Conservation (phyloP, 352 stramenopile species). For the Pythium dissimile region DNA sequence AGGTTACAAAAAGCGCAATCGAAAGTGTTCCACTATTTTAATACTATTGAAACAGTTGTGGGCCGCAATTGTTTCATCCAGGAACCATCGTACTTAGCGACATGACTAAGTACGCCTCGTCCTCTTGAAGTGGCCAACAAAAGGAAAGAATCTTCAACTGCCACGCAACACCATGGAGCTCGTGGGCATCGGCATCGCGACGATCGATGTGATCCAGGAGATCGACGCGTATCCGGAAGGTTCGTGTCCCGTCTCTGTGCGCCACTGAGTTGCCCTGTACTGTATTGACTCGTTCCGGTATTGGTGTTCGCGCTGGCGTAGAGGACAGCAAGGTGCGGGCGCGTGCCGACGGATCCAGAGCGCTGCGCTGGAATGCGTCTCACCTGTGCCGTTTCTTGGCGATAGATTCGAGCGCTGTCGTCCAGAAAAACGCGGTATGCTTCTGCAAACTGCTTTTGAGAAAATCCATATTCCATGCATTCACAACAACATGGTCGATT, state of each 20-base stretch:
- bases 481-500: not conserved
- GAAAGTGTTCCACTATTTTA: not conserved
- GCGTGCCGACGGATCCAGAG: too few relatives aligned
- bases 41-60: not conserved
- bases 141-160: constrained; percentile 10
- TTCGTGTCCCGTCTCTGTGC: constrained; percentile 12
- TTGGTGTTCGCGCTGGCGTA: constrained; percentile 13
- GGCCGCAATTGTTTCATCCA: too few relatives aligned
- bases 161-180: constrained; percentile 34
- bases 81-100: constrained; percentile 5
- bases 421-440: constrained; percentile 45
- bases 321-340: constrained; percentile 52
- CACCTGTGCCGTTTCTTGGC: not conserved
- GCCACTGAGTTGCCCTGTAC: not conserved
- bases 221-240: constrained; percentile 54
- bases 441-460: not conserved
- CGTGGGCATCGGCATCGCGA: constrained; percentile 64
- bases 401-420: constrained; percentile 45
- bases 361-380: not conserved
- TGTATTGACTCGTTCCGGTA: not conserved
- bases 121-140: too few relatives aligned
- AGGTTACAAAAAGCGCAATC: not conserved
- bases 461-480: too few relatives aligned
- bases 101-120: too few relatives aligned
- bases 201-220: constrained; percentile 68